Base-by-base conservation (phyloP, 164 flowering plant species). In the Berberis thunbergii region DNA sequence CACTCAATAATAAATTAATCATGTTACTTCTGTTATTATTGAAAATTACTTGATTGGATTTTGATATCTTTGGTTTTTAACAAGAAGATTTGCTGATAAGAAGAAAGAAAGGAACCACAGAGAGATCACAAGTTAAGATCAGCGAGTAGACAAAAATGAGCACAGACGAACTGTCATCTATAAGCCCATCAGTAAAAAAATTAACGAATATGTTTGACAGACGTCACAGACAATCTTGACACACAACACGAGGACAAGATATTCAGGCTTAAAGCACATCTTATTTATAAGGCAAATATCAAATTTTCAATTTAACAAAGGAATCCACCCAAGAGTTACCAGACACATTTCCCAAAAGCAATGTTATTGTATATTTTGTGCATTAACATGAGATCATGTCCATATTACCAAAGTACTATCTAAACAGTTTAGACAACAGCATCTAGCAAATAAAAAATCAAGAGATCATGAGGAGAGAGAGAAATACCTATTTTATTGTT, bases 401-500 rank as follows among this genome's bases (percentile, higher is more conserved):
- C 50, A 7, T 12, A 3, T n/a, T 41, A 42, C 10, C 9, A 13
- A 43, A 11, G 6, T 59, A 2, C 12, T 43, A 38, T 59, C 43
- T 59, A 6, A 0, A 26, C 45, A 59, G n/a, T 10, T 44, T 2
- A n/a, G 43, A 42, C 0, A 26, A 43, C 4, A 38, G 0, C 8
- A 43, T 38, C 26, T 26, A 9, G 7, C 4, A 1, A 13, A 59
- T 4, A 12, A 41, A 58, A 10, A 13, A 2, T 7, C 44, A 44
- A 40, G n/a, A 1, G 13, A 39, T 6, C 4, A 12, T 41, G 8
- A 38, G 40, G 12, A 53, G 52, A 63, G 5, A n/a, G 43, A 64
- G 7, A 60, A 9, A 62, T 81, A 88, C 98, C 95, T 70, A 94
- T 64, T 75, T 76, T 87, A 68, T 94, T 94, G 77, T 79, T 77